Base-by-base conservation (phyloP, 2,329 filamentous ascomycete genomes). In the Botryosphaeria dothidea region DNA sequence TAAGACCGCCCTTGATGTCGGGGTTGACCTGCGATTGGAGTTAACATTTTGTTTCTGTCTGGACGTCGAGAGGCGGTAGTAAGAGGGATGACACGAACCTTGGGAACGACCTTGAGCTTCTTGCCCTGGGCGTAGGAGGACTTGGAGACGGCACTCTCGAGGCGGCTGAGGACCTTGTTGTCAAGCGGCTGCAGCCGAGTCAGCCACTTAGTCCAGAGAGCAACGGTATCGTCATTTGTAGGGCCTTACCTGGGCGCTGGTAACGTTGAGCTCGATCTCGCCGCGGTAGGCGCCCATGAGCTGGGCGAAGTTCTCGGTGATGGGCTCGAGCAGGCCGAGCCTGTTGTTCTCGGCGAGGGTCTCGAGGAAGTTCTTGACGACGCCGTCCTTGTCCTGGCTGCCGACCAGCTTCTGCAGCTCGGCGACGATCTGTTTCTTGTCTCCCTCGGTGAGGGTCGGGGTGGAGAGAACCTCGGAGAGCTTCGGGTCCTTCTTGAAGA, bases 321-420 rank as follows among this genome's bases (percentile, higher is more conserved):
- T 90, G 72, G 90, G 89, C 80, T 90, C 85, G 68, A 99, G 86
- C 68, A 95, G 84, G 69, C 89, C 88, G 71, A 99, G 85, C 72
- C 95, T 88, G 88, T 99, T 99, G 89, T 99, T 96, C 84, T 95
- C 92, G 71, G 95, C 94, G 66, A 99, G 87, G 65, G 94, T 91
- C 65, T 84, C 78, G 73, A 99, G 87, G 85, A 99, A 93, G 87
- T 97, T 96, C 89, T 95, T 93, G 80, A 98, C 84, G 69, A 93
- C 92, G 77, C 92, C 88, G 77, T 81, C 84, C 83, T 91, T 92
- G 79, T 89, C 86, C 69, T 82, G 79, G 71, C 82, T 81, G 72
- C 90, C 90, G 69, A 90, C 84, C 77, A 89, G 86, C 88, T 97
- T 97, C 81, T 90, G 85, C 72, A 99, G 88, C 86, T 98, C 94